Base-by-base conservation (phyloP, 345 rosid species). In the Aquilaria malaccensis region DNA sequence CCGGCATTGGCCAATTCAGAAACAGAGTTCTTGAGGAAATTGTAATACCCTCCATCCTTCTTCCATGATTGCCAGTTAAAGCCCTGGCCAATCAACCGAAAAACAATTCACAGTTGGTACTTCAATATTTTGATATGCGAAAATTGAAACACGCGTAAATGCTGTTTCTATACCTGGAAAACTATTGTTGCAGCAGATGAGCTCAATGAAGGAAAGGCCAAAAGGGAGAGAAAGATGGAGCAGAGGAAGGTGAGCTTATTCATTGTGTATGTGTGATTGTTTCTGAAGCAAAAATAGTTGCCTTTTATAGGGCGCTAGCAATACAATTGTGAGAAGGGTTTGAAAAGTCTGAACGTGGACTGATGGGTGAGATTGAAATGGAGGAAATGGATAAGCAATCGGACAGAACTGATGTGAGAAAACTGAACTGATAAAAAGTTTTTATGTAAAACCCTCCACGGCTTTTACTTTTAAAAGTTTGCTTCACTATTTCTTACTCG, bases 61-160 rank as follows among this genome's bases (percentile, higher is more conserved):
- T 77, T 79, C 54, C 78, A 68, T 33, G 97, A 89, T 55, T 85
- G 96, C 98, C 97, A 93, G 52, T 87, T 89, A 83, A 93, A 93
- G 5, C 91, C 95, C 95, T 91, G 30, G 30, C 7, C 41, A 55
- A 52, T 46, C 61, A 65, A 41, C 12, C 53, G 3, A 33, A 37
- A 37, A 5, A 37, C 7, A 37, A 9, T 22, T 22, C 22, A 22
- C 22, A 22, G 22, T 22, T 22, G 22, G 22, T 22, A 22, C 22
- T 22, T 22, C 22, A 22, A 22, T 22, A 22, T 22, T 22, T 22
- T 22, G 22, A 22, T 22, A 22, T 22, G 22, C 1, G 22, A 22
- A 22, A 22, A 22, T 22, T 22, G 22, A 22, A 22, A 22, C 22
- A 22, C 22, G 89, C 62, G 87, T 89, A 82, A 86, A 84, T 71